Conservation (phyloP, 805 yeast genomes). For the Cephaloascus fragrans region DNA sequence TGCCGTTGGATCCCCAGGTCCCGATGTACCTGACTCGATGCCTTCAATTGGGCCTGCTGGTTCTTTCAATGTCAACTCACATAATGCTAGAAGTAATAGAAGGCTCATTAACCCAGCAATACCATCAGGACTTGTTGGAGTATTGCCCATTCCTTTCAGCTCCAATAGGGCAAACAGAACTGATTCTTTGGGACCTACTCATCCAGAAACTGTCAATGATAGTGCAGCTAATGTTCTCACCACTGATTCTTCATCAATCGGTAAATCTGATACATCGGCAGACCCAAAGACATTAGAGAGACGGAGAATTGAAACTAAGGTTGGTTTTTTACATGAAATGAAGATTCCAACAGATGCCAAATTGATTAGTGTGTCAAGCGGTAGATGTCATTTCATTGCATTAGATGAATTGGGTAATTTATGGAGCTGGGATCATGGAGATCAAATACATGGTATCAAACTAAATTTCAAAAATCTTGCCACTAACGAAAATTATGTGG, state of each 20-base stretch:
- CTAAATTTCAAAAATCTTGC: slow-evolving; percentile 25
- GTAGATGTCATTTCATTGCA: slow-evolving; percentile 56
- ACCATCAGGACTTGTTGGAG: neutral
- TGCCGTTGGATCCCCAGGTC: slow-evolving; percentile 1
- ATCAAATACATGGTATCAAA: slow-evolving; percentile 30
- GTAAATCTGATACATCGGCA: neutral
- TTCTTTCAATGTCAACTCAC: neutral
- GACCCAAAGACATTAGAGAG: neutral
- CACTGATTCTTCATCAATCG: neutral
- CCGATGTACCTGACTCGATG: slow-evolving; percentile 1
- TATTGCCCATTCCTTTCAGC: neutral
- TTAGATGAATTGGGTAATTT: slow-evolving; percentile 37
- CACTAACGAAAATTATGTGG: slow-evolving; percentile 2
- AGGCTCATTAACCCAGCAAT: neutral
- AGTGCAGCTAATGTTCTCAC: neutral
- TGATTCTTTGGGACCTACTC: neutral
- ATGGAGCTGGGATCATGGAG: slow-evolving; percentile 53
- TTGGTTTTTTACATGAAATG: slow-evolving; percentile 15
- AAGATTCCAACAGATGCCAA: slow-evolving; percentile 13
- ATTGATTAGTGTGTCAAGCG: slow-evolving; percentile 45
- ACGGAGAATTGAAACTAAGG: neutral
- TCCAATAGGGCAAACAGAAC: neutral
- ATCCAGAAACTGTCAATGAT: neutral
- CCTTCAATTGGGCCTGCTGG: neutral
- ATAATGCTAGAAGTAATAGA: neutral